Evolutionary conservation across 345 rosid species (phyloP), one percentile per base, ranked within the genome.

Genomic region (Gossypium australe): DNA sequence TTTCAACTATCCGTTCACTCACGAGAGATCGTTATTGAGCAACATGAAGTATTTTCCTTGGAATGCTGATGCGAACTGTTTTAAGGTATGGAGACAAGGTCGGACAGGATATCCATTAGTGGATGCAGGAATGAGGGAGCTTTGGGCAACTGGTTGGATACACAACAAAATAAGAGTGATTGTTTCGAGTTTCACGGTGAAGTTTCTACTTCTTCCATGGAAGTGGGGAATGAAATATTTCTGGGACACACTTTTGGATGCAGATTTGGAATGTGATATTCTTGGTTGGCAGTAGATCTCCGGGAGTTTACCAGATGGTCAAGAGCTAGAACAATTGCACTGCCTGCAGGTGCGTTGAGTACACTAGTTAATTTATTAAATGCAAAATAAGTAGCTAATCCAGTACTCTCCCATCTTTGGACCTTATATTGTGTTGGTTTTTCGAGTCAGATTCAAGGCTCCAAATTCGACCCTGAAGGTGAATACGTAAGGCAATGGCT

Each of bases 41-140:
- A 86, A 89, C 80, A 83, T 94, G 48, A 89, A 84, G 67, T 84
- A 84, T 72, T 92, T 94, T 82, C 97, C 98, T 11, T 94, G 97
- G 97, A 49, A 85, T 76, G 79, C 86, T 9, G 82, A 89, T 77
- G 84, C 83, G 71, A 86, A 74, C 7, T 76, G 77, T 80, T 94
- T 92, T 78, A 94, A 94, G 87, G 87, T 84, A 29, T 94, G 98
- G 98, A 90, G 95, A 80, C 97, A 90, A 84, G 98, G 97, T 29
- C 81, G 91, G 80, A 94, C 97, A 0, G 98, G 97, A 25, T 94
- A 94, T 77, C 97, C 97, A 0, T 79, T 94, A 74, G 98, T 94
- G 16, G 98, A 94, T 86, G 97, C 97, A 0, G 98, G 97, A 69
- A 94, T 94, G 98, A 90, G 98, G 66, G 97, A 94, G 86, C 93